Base-by-base conservation (phyloP, 345 rosid species). In the Mangifera indica region DNA sequence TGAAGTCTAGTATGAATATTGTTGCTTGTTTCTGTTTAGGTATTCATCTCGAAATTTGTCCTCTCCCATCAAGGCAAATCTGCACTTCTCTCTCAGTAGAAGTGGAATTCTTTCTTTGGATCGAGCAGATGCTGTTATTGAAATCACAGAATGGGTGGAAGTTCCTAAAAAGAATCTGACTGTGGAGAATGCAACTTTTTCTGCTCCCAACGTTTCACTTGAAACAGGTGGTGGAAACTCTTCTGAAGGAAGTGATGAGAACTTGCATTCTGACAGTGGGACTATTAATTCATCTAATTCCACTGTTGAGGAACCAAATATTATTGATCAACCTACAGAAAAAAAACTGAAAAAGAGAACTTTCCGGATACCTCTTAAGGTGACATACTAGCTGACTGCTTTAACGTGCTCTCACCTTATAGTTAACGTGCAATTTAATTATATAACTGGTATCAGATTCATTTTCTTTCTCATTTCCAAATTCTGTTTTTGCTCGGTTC, bases 71-170 rank as follows among this genome's bases (percentile, higher is more conserved):
- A 93, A 96, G 79, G 83, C 99, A 79, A 93, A 77, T 81, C 70
- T 96, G 76, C 99, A 96, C 79, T 96, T 91, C 79, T 91, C 94
- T 79, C 94, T 96, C 63, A 93, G 96, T 83, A 83, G 93, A 81
- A 93, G 96, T 81, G 99, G 98, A 61, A 73, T 96, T 81, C 84
- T 96, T 68, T 86, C 87, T 68, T 81, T 96, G 77, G 97, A 96
- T 80, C 83, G 96, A 66, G 98, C 92, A 79, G 98, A 96, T 68
- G 99, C 96, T 77, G 91, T 88, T 56, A 71, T 96, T 81, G 98
- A 96, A 80, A 82, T 93, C 81, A 85, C 95, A 29, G 99, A 96
- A 74, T 96, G 99, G 99, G 94, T 93, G 67, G 98, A 96, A 70
- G 95, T 96, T 69, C 96, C 96, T 52, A 93, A 81, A 84, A 91